Evolutionary conservation across 1,284 basidiomycete genomes (phyloP), one percentile per base, ranked within the genome.

Genomic region (Prillingera fragicola): DNA sequence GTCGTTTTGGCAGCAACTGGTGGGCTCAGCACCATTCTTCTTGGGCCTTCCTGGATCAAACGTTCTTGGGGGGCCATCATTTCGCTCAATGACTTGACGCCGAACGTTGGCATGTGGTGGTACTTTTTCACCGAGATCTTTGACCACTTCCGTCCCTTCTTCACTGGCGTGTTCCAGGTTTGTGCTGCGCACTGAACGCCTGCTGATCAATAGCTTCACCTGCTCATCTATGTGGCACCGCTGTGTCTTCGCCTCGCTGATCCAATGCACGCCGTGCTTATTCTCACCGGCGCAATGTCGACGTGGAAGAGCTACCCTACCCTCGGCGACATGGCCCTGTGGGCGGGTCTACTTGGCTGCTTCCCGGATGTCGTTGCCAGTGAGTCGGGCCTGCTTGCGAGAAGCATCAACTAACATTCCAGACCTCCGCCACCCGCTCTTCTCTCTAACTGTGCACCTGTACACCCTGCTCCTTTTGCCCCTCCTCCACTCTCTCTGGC

Each of bases 111-210:
- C 3, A 73, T 97, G 28, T 91, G 88, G 84, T 98, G 95, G 95
- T 98, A 98, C 72, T 97, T 97, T 73, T 96, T 97, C 73, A 96
- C 91, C 12, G 92, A 98, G 68, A 97, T 97, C 84, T 99, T 99
- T 59, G 91, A 96, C 63, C 87, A 98, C 69, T 99, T 97, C 74
- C 77, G 92, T 24, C 79, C 83, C 3, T 97, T 97, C 73, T 99
- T 96, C 76, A 74, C 95, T 15, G 84, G 92, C 75, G 87, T 87
- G n/a, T 97, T 97, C 70, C 89, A 87, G 32, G 87, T 88, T 59
- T 33, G 82, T 69, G 24, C 27, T 22, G 23, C 19, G n/a, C 31
- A 69, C 42, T 69, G 72, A 47, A 67, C 73, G 50, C 60, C 64
- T 63, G 14, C 17, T 18, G 12, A 26, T 8, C 2, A 9, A 14